Percentiles rank a stretch among this genome's conserved stretches.
Evolutionary conservation across 2,329 filamentous ascomycete species (phyloP).

Genomic region (Rhinocladiella similis): DNA sequence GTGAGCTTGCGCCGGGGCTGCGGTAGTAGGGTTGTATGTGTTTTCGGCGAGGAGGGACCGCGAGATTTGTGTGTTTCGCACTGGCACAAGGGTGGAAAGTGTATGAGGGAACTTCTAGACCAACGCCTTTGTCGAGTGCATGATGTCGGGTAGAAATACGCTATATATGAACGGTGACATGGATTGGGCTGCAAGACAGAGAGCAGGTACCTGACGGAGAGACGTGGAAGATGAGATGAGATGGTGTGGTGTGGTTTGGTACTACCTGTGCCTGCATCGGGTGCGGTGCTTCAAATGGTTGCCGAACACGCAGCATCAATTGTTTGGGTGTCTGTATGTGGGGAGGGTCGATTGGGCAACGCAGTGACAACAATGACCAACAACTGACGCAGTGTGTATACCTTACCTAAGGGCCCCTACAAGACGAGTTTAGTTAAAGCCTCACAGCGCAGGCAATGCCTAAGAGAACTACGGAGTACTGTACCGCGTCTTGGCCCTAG

Average conservation of each 20-base stretch:
- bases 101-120: background rate
- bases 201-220: background rate
- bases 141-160: background rate
- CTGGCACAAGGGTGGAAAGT: background rate
- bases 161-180: background rate
- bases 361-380: too few species aligned
- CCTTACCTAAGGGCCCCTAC: background rate
- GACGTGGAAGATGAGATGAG: background rate
- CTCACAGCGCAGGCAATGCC: too few species aligned
- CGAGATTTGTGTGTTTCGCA: background rate
- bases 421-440: too few species aligned
- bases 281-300: background rate
- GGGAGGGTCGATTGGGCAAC: background rate
- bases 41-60: background rate
- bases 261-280: background rate
- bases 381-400: too few species aligned
- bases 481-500: too few species aligned
- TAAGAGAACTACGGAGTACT: too few species aligned
- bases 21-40: background rate
- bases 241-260: background rate
- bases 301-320: background rate
- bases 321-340: background rate
- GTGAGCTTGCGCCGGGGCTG: background rate
- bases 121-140: background rate
- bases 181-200: background rate